phyloP scores from a whole-genome alignment of 495 filamentous ascomycete species.

The Tuber melanosporum region DNA sequence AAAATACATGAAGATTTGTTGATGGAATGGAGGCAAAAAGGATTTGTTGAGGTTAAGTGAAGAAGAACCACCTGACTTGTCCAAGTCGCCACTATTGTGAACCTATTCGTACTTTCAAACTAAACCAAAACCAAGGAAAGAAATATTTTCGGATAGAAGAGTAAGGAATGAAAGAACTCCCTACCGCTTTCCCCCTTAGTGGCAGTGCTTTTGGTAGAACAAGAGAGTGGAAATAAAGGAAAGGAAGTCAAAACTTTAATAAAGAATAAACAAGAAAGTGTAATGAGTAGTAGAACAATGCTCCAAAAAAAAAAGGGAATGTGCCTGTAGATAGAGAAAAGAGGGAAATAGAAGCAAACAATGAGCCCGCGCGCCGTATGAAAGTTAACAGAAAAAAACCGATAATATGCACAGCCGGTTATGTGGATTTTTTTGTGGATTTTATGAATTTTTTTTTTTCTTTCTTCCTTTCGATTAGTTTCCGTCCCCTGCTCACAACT shows the following conservation, averaged over 20 bases:
- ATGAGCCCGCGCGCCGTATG: neutral
- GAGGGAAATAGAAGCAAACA: neutral
- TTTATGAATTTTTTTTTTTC: constrained; percentile 5
- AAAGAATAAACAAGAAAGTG: constrained; percentile 27
- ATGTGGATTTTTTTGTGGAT: constrained; percentile 23
- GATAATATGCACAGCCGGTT: constrained; percentile 31
- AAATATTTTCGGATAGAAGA: neutral
- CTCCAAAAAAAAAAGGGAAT: constrained; percentile 15
- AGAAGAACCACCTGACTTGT: constrained; percentile 14
- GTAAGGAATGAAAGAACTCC: neutral
- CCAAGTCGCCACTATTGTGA: constrained; percentile 19
- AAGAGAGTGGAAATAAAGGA: constrained; percentile 24
- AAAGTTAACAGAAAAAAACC: constrained; percentile 12
- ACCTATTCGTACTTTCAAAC: constrained; percentile 9
- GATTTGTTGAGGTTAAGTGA: constrained; percentile 27
- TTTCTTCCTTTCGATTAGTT: constrained; percentile 14
- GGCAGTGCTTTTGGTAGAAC: constrained; percentile 30
- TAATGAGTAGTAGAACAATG: constrained; percentile 21
- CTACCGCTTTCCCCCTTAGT: constrained; percentile 19
- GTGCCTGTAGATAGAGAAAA: neutral
- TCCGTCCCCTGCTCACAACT: constrained; percentile 9
- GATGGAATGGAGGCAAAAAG: constrained; percentile 19
- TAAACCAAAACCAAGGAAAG: neutral
- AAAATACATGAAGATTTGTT: constrained; percentile 29
- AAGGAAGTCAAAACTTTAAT: constrained; percentile 30